These are phyloP conservation scores for Asterochloris erici DNA, from an alignment of 139 green algal species.

Conservation along the genomic window DNA sequence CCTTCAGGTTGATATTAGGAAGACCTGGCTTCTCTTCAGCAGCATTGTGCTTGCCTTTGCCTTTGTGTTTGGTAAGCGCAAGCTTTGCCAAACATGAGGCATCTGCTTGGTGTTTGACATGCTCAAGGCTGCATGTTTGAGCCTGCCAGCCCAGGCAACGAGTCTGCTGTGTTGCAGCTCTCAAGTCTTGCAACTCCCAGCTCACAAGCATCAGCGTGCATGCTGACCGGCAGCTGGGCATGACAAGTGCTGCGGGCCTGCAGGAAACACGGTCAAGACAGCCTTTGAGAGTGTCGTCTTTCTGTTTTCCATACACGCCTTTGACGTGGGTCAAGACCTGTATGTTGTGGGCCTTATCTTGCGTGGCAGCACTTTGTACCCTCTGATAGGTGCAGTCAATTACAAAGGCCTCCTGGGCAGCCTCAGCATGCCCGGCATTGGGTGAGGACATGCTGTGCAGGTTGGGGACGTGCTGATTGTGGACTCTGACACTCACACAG, in stretches of 20 bases:
- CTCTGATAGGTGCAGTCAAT: neutral
- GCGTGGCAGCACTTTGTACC: slow-evolving; percentile 8
- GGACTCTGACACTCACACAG: slow-evolving; percentile 1
- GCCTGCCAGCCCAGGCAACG: too few species aligned
- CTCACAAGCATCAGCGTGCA: too few species aligned
- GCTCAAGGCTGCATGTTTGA: too few species aligned
- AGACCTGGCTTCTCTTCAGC: slow-evolving; percentile 48
- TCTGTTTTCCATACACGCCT: slow-evolving; percentile 49
- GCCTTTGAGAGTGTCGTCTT: slow-evolving; percentile 42
- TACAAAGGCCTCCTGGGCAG: neutral
- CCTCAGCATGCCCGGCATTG: neutral
- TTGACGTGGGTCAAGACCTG: slow-evolving; percentile 42
- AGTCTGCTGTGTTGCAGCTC: too few species aligned
- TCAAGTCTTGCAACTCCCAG: too few species aligned
- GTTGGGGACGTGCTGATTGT: neutral
- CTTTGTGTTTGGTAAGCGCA: slow-evolving; percentile 60
- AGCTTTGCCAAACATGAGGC: too few species aligned
- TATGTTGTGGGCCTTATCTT: slow-evolving; percentile 19
- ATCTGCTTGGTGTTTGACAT: too few species aligned
- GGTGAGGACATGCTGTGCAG: neutral
- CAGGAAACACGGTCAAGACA: slow-evolving; percentile 36
- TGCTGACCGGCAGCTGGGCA: too few species aligned
- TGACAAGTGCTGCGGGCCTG: neutral
- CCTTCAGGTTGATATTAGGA: slow-evolving; percentile 44
- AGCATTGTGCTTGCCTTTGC: slow-evolving; percentile 46